A percentile compares a stretch with the other conserved stretches of the same genome.
Conservation (phyloP, 2,329 filamentous ascomycete species). For the Fusarium pininemorale region DNA sequence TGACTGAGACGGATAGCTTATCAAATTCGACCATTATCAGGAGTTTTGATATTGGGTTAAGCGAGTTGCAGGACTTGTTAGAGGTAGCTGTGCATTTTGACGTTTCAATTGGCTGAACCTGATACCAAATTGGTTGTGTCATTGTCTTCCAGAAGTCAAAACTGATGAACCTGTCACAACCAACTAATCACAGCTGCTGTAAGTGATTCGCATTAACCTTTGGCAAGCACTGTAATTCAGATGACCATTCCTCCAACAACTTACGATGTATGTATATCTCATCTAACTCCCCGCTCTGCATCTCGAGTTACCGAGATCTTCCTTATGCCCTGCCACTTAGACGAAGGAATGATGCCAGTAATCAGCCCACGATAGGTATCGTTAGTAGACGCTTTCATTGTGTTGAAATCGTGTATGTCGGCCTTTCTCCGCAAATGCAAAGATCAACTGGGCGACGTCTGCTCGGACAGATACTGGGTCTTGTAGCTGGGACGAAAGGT, state of each 20-base stretch:
- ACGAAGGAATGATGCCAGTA: slow-evolving; percentile 27
- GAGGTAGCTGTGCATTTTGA: not conserved
- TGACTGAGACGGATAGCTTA: not conserved
- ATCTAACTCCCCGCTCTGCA: slow-evolving; percentile 1
- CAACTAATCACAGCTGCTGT: not conserved
- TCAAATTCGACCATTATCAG: slow-evolving; percentile 3
- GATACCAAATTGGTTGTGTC: not conserved
- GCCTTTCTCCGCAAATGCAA: slow-evolving; percentile 32
- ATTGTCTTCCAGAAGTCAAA: not conserved
- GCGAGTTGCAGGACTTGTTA: slow-evolving; percentile 1
- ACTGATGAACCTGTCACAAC: not conserved
- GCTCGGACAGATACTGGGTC: slow-evolving; percentile 6
- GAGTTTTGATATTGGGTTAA: not conserved
- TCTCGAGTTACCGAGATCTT: slow-evolving; percentile 23
- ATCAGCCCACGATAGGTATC: slow-evolving; percentile 40
- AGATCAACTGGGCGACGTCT: slow-evolving; percentile 18
- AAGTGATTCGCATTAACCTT: slow-evolving; percentile 5
- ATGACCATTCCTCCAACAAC: slow-evolving; percentile 9
- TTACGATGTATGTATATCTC: not conserved
- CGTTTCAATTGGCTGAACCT: not conserved
- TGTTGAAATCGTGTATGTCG: slow-evolving; percentile 18
- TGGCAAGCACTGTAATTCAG: slow-evolving; percentile 22
- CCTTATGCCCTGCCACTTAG: slow-evolving; percentile 5
- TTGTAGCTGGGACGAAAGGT: slow-evolving; percentile 11
- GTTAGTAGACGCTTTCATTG: not conserved